Evolutionary conservation across 441 rosid species (phyloP).

Genomic region (Syzygium syzygioides): DNA sequence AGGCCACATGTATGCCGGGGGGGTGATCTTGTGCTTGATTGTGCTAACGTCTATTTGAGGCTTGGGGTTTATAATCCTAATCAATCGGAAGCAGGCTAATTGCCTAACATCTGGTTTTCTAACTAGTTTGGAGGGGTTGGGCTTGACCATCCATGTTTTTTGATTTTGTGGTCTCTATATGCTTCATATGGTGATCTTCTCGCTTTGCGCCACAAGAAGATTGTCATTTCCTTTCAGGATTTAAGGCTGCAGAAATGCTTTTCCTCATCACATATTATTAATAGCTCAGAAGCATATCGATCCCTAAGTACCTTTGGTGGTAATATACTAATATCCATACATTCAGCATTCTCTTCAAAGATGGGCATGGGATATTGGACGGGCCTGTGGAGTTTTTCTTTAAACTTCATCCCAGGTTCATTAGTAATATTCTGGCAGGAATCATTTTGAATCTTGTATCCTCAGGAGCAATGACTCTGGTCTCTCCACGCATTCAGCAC

Average conservation of each 20-base stretch:
- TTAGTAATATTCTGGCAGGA: not conserved
- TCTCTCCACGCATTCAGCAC: not conserved
- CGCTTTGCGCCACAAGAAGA: not conserved
- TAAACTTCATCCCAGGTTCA: not conserved
- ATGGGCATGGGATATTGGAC: not conserved
- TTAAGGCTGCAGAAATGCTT: not conserved
- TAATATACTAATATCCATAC: not conserved
- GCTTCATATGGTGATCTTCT: not conserved
- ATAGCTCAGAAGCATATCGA: not conserved
- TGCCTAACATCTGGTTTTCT: not conserved
- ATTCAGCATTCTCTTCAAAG: not conserved
- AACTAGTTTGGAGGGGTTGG: not conserved
- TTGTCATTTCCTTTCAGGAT: not conserved
- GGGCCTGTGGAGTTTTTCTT: not conserved
- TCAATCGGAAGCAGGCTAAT: not conserved
- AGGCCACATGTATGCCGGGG: not conserved
- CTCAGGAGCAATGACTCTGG: not conserved
- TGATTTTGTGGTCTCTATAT: not conserved
- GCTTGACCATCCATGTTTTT: not conserved
- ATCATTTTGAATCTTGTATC: not conserved
- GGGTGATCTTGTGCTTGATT: not conserved
- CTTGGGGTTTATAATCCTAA: not conserved
- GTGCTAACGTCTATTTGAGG: not conserved
- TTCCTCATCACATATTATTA: not conserved
- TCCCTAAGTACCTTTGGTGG: not conserved